phyloP scores from a whole-genome alignment of 2,329 filamentous ascomycete genomes.

The Talaromyces sp. region DNA sequence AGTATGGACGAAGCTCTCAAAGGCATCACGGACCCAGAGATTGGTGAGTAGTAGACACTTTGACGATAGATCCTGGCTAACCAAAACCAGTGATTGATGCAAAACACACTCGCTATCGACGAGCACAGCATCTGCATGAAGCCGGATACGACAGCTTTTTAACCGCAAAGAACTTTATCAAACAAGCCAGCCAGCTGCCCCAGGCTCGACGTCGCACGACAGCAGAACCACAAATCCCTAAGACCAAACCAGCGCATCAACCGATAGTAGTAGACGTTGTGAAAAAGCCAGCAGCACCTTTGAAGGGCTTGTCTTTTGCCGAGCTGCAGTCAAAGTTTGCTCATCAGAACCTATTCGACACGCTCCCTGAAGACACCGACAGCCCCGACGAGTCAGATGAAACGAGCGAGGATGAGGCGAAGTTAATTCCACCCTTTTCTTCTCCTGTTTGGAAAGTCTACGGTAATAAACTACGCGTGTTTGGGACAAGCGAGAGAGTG shows the following conservation, averaged over 20 bases:
- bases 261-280: background rate
- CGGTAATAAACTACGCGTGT: constrained; percentile 57
- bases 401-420: constrained; percentile 20
- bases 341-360: constrained; percentile 27
- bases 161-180: constrained; percentile 56
- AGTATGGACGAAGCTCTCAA: constrained; percentile 25
- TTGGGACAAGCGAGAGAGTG: constrained; percentile 54
- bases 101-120: constrained; percentile 27
- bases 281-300: background rate
- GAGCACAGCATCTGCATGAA: constrained; percentile 43
- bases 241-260: background rate
- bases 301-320: background rate
- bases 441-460: constrained; percentile 55
- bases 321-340: constrained; percentile 20
- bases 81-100: constrained; percentile 24
- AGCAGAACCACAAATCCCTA: background rate
- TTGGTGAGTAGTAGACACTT: constrained; percentile 21
- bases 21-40: constrained; percentile 22
- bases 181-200: constrained; percentile 48
- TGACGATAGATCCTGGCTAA: constrained; percentile 16
- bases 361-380: constrained; percentile 1
- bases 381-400: constrained; percentile 12
- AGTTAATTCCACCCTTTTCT: constrained; percentile 49
- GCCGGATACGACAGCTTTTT: constrained; percentile 61
- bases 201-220: constrained; percentile 19